These are phyloP conservation scores for Backusella mclennaniae DNA, from an alignment of 192 early-diverging fungal species.

Conservation along the genomic window DNA sequence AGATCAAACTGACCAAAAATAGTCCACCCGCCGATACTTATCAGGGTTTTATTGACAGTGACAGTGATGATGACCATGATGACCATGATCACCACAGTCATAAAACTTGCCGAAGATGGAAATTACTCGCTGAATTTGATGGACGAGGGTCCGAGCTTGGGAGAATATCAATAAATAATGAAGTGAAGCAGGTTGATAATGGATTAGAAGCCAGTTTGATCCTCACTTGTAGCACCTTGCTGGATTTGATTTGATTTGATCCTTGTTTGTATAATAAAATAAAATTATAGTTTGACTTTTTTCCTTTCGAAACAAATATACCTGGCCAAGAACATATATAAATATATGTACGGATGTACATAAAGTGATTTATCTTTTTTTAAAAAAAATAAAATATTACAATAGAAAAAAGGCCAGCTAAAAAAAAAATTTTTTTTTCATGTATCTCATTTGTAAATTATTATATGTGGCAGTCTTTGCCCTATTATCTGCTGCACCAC, in stretches of 20 bases:
- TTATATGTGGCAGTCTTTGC: constrained; percentile 29
- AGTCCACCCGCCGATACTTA: neutral
- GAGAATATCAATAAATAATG: neutral
- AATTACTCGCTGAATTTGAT: constrained; percentile 5
- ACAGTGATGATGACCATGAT: constrained; percentile 13
- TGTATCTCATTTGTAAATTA: constrained; percentile 25
- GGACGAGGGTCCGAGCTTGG: neutral
- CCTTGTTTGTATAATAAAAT: constrained; percentile 5
- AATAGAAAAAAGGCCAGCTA: neutral
- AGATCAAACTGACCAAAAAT: constrained; percentile 18
- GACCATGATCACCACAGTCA: constrained; percentile 10
- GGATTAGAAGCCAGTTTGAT: constrained; percentile 14
- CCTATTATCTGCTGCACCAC: constrained; percentile 16
- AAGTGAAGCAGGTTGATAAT: neutral
- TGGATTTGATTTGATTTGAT: constrained; percentile 19
- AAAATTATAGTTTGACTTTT: constrained; percentile 6
- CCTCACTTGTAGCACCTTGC: constrained; percentile 27
- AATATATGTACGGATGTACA: neutral
- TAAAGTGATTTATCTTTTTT: neutral
- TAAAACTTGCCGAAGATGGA: constrained; percentile 3
- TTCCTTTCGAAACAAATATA: constrained; percentile 16
- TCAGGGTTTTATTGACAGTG: constrained; percentile 16
- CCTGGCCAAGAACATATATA: neutral
- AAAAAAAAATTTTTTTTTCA: neutral
- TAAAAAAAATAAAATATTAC: neutral